Base-by-base conservation (phyloP, 1,139 yeast species). In the Pichia sp. region DNA sequence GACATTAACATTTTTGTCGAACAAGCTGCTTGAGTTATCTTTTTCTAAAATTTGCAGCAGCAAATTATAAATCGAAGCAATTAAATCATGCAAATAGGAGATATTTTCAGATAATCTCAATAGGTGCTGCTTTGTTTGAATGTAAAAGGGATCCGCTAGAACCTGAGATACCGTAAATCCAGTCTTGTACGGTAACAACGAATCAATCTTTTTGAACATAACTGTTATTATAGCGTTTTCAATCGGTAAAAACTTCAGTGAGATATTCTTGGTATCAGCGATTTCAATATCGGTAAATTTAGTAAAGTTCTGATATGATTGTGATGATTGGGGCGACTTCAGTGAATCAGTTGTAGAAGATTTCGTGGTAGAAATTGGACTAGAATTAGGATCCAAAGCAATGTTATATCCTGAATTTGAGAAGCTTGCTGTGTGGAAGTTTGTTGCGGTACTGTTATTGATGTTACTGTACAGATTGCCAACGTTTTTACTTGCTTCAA, bases 181-280 rank as follows among this genome's bases (percentile, higher is more conserved):
- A 3, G 65, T 55, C 38, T 54, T 55, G 27, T 58, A 51, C 2
- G 67, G 66, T 23, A 64, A 48, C 4, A 53, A 28, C 1, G 45
- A 32, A 39, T 58, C 60, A 4, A 63, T 49, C 34, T 64, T 50
- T 26, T 46, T 29, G 39, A 55, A 62, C 5, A 62, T 50, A 2
- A 60, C 53, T 3, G 56, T 52, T 8, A 62, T 56, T 6, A 58
- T 49, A 3, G 56, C 41, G 37, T 41, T 39, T 36, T 47, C 42
- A 7, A 50, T 29, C 6, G 44, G 38, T 26, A 45, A 32, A 23
- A 11, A 31, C 29, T 37, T 28, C 16, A 16, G n/a, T 6, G 37
- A 9, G 7, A 26, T 9, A 27, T 39, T 27, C 16, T 37, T 29
- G 33, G 29, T n/a, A 27, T 27, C 29, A 4, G 23, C 37, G 5